Percentiles rank a stretch among this genome's conserved stretches.
Evolutionary conservation across 192 early-diverging fungal genomes (phyloP).

Genomic region (Gigaspora rosea): DNA sequence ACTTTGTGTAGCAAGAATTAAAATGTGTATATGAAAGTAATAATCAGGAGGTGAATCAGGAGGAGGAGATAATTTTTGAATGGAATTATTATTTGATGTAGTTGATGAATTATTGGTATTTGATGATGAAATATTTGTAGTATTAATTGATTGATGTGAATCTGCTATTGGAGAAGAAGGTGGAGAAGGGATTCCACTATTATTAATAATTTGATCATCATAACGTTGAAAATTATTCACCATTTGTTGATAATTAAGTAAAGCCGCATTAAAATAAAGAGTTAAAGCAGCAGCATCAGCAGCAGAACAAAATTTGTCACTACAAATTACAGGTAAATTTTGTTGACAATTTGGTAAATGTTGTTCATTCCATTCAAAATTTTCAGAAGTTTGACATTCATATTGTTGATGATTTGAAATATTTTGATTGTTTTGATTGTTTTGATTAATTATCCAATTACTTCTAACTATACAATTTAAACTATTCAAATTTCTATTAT

Average conservation of each 20-base stretch:
- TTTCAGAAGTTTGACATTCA: too few species aligned
- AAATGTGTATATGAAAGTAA: background rate
- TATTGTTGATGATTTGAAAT: too few species aligned
- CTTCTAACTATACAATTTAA: background rate
- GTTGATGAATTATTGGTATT: background rate
- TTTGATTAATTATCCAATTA: too few species aligned
- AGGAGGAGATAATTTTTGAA: background rate
- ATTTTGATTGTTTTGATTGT: too few species aligned
- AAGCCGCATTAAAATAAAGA: background rate
- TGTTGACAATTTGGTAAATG: background rate
- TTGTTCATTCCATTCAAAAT: too few species aligned
- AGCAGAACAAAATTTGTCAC: background rate
- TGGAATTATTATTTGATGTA: background rate
- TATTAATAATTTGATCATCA: background rate
- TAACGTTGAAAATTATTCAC: background rate
- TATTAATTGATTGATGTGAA: background rate
- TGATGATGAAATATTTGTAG: background rate
- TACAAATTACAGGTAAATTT: background rate
- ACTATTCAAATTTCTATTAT: background rate
- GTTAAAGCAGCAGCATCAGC: background rate
- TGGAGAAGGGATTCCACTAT: too few species aligned
- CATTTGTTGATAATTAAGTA: background rate
- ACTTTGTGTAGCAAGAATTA: slow-evolving; percentile 11
- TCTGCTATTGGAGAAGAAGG: background rate
- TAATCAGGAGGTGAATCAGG: background rate